A percentile compares a stretch with the other conserved stretches of the same genome.
Conservation (phyloP, 2,329 filamentous ascomycete genomes). For the Cordyceps fumosorosea region DNA sequence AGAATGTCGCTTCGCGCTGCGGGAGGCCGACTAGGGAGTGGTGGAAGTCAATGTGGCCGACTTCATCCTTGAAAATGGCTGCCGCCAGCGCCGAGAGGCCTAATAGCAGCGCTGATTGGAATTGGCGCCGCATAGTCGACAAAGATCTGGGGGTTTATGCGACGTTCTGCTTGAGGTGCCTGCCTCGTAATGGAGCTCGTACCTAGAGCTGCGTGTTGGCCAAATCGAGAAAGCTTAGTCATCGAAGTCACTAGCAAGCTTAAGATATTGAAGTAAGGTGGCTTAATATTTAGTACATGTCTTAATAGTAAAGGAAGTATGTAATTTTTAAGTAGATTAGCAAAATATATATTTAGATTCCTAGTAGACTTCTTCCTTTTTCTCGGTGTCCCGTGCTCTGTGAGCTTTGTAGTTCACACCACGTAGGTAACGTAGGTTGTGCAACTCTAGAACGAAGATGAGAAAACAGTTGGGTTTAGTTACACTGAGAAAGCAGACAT, state of each 20-base stretch:
- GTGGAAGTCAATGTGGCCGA: conserved; percentile 83
- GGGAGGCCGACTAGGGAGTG: conserved; percentile 81
- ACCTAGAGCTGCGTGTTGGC: background rate
- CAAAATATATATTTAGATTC: no score
- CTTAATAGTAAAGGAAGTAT: background rate
- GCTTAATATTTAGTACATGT: background rate
- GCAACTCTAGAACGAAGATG: no score
- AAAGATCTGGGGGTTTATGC: background rate
- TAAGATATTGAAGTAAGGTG: background rate
- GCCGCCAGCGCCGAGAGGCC: conserved; percentile 36
- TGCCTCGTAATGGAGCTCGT: background rate
- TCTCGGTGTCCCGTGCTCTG: no score
- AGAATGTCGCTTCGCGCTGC: conserved; percentile 80
- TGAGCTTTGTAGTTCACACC: background rate
- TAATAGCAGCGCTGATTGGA: conserved; percentile 31
- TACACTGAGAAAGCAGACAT: no score
- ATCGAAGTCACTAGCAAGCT: background rate
- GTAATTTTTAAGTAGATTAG: no score
- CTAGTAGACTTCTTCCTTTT: no score
- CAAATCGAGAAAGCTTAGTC: conserved; percentile 8
- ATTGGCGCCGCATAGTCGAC: conserved; percentile 29
- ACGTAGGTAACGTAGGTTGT: background rate
- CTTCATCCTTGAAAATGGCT: conserved; percentile 84
- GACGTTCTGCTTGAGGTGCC: conserved; percentile 1
- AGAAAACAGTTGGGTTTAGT: no score